Conservation (phyloP, 495 filamentous ascomycete species). For the Lepraria neglecta region DNA sequence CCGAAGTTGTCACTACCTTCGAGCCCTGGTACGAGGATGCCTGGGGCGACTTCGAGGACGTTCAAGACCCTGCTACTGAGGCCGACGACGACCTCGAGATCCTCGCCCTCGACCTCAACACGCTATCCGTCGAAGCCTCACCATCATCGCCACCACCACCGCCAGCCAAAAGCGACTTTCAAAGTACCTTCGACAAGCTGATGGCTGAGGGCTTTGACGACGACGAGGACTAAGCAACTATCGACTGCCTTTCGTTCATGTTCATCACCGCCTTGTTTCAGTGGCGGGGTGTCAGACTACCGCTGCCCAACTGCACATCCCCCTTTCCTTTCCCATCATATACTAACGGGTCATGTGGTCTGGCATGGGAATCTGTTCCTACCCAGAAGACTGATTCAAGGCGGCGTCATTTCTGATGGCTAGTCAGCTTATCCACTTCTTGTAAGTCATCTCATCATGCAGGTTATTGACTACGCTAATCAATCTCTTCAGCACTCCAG, state of each 20-base stretch:
- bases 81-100: neutral
- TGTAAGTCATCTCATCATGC: slow-evolving; percentile 11
- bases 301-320: slow-evolving; percentile 10
- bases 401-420: neutral
- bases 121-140: neutral
- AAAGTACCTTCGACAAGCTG: neutral
- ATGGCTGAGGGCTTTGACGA: slow-evolving; percentile 8
- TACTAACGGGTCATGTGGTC: slow-evolving; percentile 10
- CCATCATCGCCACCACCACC: neutral
- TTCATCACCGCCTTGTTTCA: slow-evolving; percentile 13
- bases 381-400: slow-evolving; percentile 19
- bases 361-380: slow-evolving; percentile 4
- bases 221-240: neutral
- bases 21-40: neutral
- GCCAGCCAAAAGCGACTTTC: neutral
- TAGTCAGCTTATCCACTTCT: neutral
- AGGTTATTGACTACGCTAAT: neutral
- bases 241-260: neutral
- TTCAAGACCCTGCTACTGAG: neutral
- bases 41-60: neutral
- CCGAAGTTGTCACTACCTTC: neutral
- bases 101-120: too few species aligned
- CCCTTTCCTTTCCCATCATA: neutral
- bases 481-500: too few species aligned
- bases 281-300: slow-evolving; percentile 10